A percentile compares a stretch with the other conserved stretches of the same genome.
phyloP scores from a whole-genome alignment of 2,329 filamentous ascomycete species.

The Colletotrichum sojae region DNA sequence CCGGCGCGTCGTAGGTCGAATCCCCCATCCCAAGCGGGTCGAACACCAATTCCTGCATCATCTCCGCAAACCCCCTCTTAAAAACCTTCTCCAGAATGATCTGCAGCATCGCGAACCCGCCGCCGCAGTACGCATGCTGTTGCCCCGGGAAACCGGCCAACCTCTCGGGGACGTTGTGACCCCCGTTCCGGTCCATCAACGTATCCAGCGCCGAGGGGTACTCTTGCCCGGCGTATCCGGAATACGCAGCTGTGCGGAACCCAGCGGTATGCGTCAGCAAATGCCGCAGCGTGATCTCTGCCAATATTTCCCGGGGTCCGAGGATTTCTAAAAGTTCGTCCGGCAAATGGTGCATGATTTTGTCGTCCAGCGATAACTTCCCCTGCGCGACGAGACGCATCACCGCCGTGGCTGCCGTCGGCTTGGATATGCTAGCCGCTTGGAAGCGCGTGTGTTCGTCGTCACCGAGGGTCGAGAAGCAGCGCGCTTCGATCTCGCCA shows the following conservation, averaged over 20 bases:
- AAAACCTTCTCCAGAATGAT: conserved; percentile 26
- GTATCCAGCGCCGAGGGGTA: conserved; percentile 28
- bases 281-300: conserved; percentile 16
- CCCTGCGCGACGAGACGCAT: conserved; percentile 25
- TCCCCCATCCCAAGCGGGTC: conserved; percentile 13
- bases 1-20: conserved; percentile 21
- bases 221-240: conserved; percentile 12
- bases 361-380: conserved; percentile 19
- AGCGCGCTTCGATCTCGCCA: conserved; percentile 17
- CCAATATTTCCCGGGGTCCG: background rate
- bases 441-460: conserved; percentile 22
- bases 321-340: conserved; percentile 17
- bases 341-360: conserved; percentile 13
- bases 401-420: conserved; percentile 19
- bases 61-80: conserved; percentile 7
- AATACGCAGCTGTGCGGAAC: conserved; percentile 7
- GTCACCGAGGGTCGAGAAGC: conserved; percentile 23
- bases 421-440: conserved; percentile 32
- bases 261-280: conserved; percentile 25
- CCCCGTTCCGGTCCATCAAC: conserved; percentile 36
- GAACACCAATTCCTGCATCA: conserved; percentile 11
- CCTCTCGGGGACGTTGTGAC: conserved; percentile 8
- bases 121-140: conserved; percentile 25
- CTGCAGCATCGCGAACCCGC: conserved; percentile 27
- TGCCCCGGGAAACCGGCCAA: conserved; percentile 10